These are phyloP conservation scores for Scenedesmus sp. DNA, from an alignment of 163 green algal genomes.

Conservation along the genomic window DNA sequence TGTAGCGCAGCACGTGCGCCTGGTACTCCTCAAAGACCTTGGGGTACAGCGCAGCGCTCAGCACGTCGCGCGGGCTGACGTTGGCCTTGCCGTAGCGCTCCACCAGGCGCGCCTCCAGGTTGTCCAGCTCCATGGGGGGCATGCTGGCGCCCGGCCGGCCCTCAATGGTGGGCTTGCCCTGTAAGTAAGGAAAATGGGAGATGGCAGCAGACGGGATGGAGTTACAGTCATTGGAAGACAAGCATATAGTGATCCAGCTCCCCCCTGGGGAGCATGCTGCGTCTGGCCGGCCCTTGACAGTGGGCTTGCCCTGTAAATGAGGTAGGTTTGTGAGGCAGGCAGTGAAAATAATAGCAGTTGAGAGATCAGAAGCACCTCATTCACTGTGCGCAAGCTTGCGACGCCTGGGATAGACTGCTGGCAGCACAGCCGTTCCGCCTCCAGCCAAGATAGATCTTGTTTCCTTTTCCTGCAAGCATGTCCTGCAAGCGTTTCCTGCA, in stretches of 20 bases:
- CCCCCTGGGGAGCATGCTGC: not conserved
- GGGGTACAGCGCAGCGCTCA: constrained; percentile 93
- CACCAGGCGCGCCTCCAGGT: constrained; percentile 73
- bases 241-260: not conserved
- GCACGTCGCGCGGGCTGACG: constrained; percentile 83
- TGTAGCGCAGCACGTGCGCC: constrained; percentile 68
- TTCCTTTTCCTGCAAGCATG: not conserved
- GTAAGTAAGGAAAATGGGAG: not conserved
- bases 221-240: too few species aligned
- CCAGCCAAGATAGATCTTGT: too few species aligned
- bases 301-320: too few species aligned
- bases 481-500: not conserved
- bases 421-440: too few species aligned
- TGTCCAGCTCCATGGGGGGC: constrained; percentile 75
- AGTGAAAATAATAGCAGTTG: too few species aligned
- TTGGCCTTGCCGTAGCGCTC: constrained; percentile 75
- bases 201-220: not conserved
- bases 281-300: too few species aligned
- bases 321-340: too few species aligned
- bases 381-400: too few species aligned
- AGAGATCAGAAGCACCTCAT: too few species aligned
- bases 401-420: too few species aligned
- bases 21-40: constrained; percentile 95
- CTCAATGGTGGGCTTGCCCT: constrained; percentile 69
- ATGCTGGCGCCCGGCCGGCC: constrained; percentile 82